phyloP scores from a whole-genome alignment of 2,329 filamentous ascomycete genomes.

The Colletotrichum caudatum region DNA sequence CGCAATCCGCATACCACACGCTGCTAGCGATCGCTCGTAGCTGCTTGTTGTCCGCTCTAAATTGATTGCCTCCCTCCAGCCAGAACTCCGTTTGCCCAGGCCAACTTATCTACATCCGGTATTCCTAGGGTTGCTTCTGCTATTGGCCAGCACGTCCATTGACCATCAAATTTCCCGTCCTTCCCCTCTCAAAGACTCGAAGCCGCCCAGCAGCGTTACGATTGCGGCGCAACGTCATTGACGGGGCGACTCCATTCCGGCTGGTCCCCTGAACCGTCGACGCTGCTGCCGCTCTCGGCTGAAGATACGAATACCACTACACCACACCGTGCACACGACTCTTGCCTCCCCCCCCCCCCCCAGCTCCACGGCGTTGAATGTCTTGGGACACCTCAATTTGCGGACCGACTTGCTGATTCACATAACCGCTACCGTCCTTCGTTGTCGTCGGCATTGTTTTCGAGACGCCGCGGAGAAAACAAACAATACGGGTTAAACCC shows the following conservation, averaged over 20 bases:
- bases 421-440: background rate
- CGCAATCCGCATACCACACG: background rate
- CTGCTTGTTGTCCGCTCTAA: slow-evolving; percentile 13
- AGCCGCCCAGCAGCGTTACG: background rate
- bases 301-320: background rate
- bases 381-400: slow-evolving; percentile 29
- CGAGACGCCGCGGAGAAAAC: background rate
- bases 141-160: slow-evolving; percentile 23
- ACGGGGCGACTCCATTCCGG: slow-evolving; percentile 40
- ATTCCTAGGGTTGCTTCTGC: slow-evolving; percentile 32
- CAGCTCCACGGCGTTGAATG: slow-evolving; percentile 21
- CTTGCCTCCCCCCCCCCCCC: slow-evolving; percentile 1
- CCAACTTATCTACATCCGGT: background rate
- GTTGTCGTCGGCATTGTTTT: background rate
- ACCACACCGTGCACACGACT: slow-evolving; percentile 23
- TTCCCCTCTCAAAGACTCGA: background rate
- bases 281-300: slow-evolving; percentile 2
- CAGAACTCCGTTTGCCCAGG: background rate
- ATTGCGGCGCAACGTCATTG: slow-evolving; percentile 38
- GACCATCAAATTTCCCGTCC: slow-evolving; percentile 30
- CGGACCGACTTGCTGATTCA: background rate
- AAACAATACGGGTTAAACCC: slow-evolving; percentile 2
- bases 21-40: background rate
- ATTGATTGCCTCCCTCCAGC: background rate
- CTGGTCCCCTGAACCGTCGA: slow-evolving; percentile 24